Percentiles rank a stretch among this genome's conserved stretches.
Evolutionary conservation across 495 filamentous ascomycete species (phyloP).

Genomic region (Rostrohypoxylon terebratum): DNA sequence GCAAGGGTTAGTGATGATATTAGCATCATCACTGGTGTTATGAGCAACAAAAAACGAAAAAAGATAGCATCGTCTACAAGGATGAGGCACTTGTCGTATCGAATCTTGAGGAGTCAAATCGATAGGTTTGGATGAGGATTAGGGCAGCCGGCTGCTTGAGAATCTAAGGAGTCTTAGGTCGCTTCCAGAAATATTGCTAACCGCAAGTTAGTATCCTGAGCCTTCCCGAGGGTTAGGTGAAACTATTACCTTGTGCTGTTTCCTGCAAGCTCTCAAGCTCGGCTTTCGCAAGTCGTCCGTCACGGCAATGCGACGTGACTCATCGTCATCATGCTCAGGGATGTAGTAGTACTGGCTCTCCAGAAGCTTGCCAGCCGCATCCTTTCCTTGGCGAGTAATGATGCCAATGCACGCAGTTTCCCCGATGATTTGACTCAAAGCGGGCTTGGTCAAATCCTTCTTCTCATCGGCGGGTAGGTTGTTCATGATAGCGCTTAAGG

Average conservation of each 20-base stretch:
- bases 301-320: slow-evolving; percentile 82
- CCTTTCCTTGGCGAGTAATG: slow-evolving; percentile 91
- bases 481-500: slow-evolving; percentile 85
- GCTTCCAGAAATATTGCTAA: slow-evolving; percentile 95
- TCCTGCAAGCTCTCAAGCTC: slow-evolving; percentile 86
- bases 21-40: slow-evolving; percentile 18
- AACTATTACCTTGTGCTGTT: slow-evolving; percentile 88
- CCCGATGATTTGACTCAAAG: slow-evolving; percentile 77
- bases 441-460: slow-evolving; percentile 66
- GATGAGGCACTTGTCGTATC: not conserved
- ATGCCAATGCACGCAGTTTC: slow-evolving; percentile 81
- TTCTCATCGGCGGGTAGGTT: slow-evolving; percentile 79
- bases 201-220: slow-evolving; percentile 29
- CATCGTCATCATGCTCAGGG: slow-evolving; percentile 87
- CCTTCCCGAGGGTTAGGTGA: slow-evolving; percentile 6
- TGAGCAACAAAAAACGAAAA: slow-evolving; percentile 11
- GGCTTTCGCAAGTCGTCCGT: slow-evolving; percentile 87
- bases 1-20: slow-evolving; percentile 39
- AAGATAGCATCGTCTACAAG: slow-evolving; percentile 9
- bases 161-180: slow-evolving; percentile 68
- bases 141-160: slow-evolving; percentile 17
- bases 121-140: not conserved
- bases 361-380: slow-evolving; percentile 91
- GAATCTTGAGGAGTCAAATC: not conserved
- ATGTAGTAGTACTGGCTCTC: slow-evolving; percentile 98